Base-by-base conservation (phyloP, 1,139 yeast genomes). In the Candida sanyaensis region DNA sequence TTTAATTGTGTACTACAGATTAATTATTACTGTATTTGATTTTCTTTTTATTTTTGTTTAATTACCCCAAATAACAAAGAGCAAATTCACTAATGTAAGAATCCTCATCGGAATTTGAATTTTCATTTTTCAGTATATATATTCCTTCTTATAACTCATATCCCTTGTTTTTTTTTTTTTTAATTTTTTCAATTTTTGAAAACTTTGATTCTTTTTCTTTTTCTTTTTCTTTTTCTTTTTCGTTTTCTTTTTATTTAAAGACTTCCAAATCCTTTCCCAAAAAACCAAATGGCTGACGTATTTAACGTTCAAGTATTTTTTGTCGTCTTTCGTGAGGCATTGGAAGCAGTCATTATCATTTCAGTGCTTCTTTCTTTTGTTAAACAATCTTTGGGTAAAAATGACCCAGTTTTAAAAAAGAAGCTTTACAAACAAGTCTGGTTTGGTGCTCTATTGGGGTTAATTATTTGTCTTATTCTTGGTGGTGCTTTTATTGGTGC, bases 351-450 rank as follows among this genome's bases (percentile, higher is more conserved):
- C 43, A 83, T 92, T 52, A 91, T 92, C 53, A 87, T 92, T 49
- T 89, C 98, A 3, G 96, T 92, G 43, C 77, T 92, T 51, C 77
- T 92, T 51, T 93, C 97, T 23, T 92, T 92, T 69, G 81, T 92
- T 52, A 90, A 88, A 65, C 97, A 91, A 71, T 88, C 91, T 63
- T 77, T 88, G 53, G 90, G 88, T 45, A 71, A 72, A 23, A 64
- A 75, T 11, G 85, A 83, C 59, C 77, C 73, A 7, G 56, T 50
- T 32, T 66, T 84, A 6, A 87, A 88, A 65, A 84, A 80, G 52
- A 79, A 77, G 48, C 74, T 92, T 55, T 71, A 77, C 32, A 64
- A 78, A 58, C 97, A 92, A 61, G 90, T 92, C 45, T 86, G 96
- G 88, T 54, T 78, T 10, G 98, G 98, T 43, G 78, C 96, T 7